Evolutionary conservation across 2,329 filamentous ascomycete genomes (phyloP), one percentile per base, ranked within the genome.

Genomic region (Capronia americana): DNA sequence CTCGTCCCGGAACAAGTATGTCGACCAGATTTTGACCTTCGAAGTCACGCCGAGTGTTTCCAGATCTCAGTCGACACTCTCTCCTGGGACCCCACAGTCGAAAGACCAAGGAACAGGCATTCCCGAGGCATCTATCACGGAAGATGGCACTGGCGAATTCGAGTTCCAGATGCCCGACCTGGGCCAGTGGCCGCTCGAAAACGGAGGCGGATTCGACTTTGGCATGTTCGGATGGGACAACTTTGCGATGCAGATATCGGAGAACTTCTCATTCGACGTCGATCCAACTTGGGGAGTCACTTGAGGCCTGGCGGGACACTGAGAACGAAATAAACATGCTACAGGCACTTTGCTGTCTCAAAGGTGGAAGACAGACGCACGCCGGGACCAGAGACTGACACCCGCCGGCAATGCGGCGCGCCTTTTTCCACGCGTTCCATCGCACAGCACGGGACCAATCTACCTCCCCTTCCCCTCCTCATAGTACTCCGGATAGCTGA

Each of bases 11-110:
- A 67, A 65, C 28, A 67, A 65, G 50, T 79, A 79, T 46, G 77
- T 79, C 24, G 78, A 72, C 63, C 76, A 77, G 62, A 74, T 79
- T 0, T 77, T 79, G 64, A 77, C 73, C 14, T 57, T 79, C 34
- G 73, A 70, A 32, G 67, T 66, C 12, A 66, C 57, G 57, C 54
- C 48, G n/a, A 61, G 23, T 23, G 61, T 24, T 41, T 28, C 41
- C 11, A 53, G 44, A 17, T 61, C 57, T 23, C 66, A 66, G n/a
- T 51, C 63, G 10, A 53, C 48, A 3, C 59, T 60, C 10, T 64
- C 63, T 1, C 63, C 60, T 3, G 26, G 51, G 10, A 63, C 64
- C 26, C 32, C 50, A 7, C 23, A 11, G 8, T 61, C 51, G n/a
- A 54, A 17, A 14, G 58, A 53, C 32, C 46, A 7, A 20, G 48